Base-by-base conservation (phyloP, 768 basidiomycete species). In the Chalciporus sphaerocephalus region DNA sequence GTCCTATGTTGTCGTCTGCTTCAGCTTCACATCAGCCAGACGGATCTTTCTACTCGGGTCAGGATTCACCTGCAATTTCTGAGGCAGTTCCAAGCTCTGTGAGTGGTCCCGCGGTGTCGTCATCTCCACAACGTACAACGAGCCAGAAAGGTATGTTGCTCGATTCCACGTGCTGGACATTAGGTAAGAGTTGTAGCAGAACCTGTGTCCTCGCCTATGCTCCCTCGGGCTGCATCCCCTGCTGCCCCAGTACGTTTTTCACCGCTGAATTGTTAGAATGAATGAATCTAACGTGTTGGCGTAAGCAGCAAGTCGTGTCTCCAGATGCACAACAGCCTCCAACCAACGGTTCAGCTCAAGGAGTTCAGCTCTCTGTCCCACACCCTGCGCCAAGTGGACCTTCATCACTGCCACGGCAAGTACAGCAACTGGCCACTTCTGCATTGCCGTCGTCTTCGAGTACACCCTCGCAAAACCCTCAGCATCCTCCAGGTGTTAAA, bases 1-100 rank as follows among this genome's bases (percentile, higher is more conserved):
- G 88, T 52, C 88, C 88, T 0, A 82, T 89, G 72, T 56, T 90
- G 42, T 90, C 88, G 15, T 88, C 78, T 20, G 85, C 87, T 24
- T 77, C 77, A 38, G 69, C 61, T 38, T 77, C 79, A 12, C 83
- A 83, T 46, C 81, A 81, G 41, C 83, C 73, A 4, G 73, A 78
- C 27, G 81, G 78, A 20, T 85, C 87, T 20, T 79, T 83, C 50
- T 85, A 83, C 59, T 85, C 85, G 37, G 78, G 76, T 10, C 76
- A 83, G 60, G 79, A 81, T 51, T 88, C 87, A 11, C 87, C 87
- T 44, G 79, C 80, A 53, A 60, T 87, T 50, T 87, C 85, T 35
- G 86, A 90, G 55, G 82, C 83, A 28, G 62, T 70, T 32, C 61
- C 73, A 18, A 70, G 69, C 34, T 67, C 71, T 47, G 59, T 65